Evolutionary conservation across 1,284 basidiomycete species (phyloP), one percentile per base, ranked within the genome.

Genomic region (Ganoderma lingzhi): DNA sequence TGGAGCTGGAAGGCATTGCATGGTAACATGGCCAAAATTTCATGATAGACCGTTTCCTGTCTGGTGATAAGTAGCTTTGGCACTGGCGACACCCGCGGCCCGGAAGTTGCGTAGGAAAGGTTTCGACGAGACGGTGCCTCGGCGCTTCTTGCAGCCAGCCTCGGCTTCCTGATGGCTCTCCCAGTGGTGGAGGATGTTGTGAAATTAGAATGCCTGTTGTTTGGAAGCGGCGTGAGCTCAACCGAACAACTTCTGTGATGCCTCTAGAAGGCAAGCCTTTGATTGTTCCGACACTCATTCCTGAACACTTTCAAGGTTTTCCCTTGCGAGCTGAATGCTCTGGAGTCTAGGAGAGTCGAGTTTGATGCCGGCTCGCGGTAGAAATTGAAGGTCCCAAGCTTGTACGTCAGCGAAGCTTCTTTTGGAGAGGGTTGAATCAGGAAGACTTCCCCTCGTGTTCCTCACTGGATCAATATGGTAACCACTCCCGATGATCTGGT

Each of bases 321-420:
- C 30, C 6, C 9, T 19, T 35, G 48, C 23, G 10, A 51, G 23
- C 48, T 28, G 10, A 28, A 28, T 28, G 48, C 9, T 14, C 30
- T 55, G 15, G 53, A 32, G 30, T 30, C 53, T 32, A 35, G 53
- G 53, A 12, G 53, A 6, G 15, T 12, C 53, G 30, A 56, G 32
- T 19, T 30, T 32, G 53, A 32, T 56, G 53, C 30, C 56, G 56
- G 35, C 35, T 39, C 56, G 9, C 32, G 56, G 32, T 59, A n/a
- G 35, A 59, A 59, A 10, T 23, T n/a, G 56, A 6, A 32, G 35
- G 35, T 59, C 4, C 19, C 8, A 10, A n/a, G 35, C 23, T 23
- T 32, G 32, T 59, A 59, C 56, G 56, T 59, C 35, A 59, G 2
- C 8, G 56, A 59, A 59, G 56, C 35, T 59, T 39, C 56, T 59